Percentiles rank a stretch among this genome's conserved stretches.
Evolutionary conservation across 176 grass and related monocot genomes (phyloP).

Genomic region (Aegilops tauschii): DNA sequence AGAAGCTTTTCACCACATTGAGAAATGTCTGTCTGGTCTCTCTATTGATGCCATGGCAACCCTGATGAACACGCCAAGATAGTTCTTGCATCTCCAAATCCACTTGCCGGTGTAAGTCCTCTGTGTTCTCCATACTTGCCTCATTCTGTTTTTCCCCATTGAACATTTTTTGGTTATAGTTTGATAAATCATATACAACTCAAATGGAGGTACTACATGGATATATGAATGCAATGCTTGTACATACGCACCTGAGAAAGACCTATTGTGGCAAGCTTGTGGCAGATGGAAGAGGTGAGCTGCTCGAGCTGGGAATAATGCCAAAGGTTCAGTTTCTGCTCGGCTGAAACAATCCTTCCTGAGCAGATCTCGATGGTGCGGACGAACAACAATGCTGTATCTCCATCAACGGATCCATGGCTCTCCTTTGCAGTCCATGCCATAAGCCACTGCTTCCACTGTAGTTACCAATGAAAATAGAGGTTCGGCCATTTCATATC

Average conservation of each 20-base stretch:
- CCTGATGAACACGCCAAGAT: not conserved
- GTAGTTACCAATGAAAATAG: not conserved
- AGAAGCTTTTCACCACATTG: constrained; percentile 18
- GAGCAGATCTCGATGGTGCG: constrained; percentile 44
- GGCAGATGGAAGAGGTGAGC: constrained; percentile 41
- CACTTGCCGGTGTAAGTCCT: not conserved
- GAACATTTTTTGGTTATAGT: not conserved
- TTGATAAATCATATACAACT: not conserved
- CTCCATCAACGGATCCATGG: not conserved
- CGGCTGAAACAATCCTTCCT: not conserved
- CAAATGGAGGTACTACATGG: not conserved
- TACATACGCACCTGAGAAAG: constrained; percentile 2
- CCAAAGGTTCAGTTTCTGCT: not conserved
- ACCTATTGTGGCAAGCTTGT: constrained; percentile 2
- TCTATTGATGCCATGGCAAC: not conserved
- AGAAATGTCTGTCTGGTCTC: constrained; percentile 32
- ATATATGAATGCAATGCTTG: too few relatives aligned
- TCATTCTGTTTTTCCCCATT: not conserved
- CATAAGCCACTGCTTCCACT: constrained; percentile 68
- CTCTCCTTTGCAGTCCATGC: not conserved
- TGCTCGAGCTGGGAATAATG: constrained; percentile 14
- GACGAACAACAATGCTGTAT: constrained; percentile 32
- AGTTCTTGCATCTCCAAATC: constrained; percentile 33
- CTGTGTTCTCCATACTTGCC: not conserved
- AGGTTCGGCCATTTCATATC: too few relatives aligned